Evolutionary conservation across 306 rosid genomes (phyloP), one percentile per base, ranked within the genome.

Genomic region (Vigna radiata): DNA sequence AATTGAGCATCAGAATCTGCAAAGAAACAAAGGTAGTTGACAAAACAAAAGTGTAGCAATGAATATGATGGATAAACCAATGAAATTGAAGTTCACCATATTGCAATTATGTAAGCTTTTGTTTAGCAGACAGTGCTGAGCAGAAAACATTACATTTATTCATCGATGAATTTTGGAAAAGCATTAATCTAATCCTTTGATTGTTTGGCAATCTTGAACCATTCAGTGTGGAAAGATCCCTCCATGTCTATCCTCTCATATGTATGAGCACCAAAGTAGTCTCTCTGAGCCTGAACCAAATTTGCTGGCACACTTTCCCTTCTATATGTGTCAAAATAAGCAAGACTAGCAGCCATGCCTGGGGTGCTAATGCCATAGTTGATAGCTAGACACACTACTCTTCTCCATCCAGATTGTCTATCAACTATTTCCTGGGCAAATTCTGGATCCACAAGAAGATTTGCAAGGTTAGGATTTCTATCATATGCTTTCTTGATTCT

Each of bases 241-340:
- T 88, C 90, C 1, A 52, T 33, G 56, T 88, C 97, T 63, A 64
- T 82, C 85, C 94, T 85, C 70, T 91, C 91, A 59, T 89, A 88
- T 33, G 97, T 91, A 75, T 91, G 97, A 61, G 97, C 97, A 47
- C 97, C 94, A 37, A 89, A 91, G 77, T 91, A 91, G 83, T 91
- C 97, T 46, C 97, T 56, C 39, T 91, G 97, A 70, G 97, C 97
- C 83, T 91, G 94, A 77, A 91, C 94, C 85, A 89, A 79, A 77
- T 91, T 91, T 11, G 94, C 94, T 0, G 97, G 92, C 77, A 91
- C 84, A 67, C 91, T 85, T 14, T 63, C 86, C 84, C 94, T 89
- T 71, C 94, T 76, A 75, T 89, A 89, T 9, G 86, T 46, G 82
- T 91, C 97, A 12, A 91, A 89, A 65, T 89, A 91, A 80, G 97